Evolutionary conservation across 495 filamentous ascomycete species (phyloP), one percentile per base, ranked within the genome.

Genomic region (Acidomyces sp.): DNA sequence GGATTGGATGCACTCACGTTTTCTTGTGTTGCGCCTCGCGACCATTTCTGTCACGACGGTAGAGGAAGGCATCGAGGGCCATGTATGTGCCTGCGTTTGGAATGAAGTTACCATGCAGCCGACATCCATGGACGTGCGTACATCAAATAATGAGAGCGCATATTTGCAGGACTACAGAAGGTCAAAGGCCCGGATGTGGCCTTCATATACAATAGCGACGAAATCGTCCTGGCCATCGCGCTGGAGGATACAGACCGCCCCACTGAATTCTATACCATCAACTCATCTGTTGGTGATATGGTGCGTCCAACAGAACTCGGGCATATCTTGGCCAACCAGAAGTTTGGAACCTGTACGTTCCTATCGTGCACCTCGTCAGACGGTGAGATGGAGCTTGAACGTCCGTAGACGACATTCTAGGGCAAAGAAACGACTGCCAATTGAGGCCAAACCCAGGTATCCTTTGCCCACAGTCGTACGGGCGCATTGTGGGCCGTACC

Each of bases 401-500:
- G 39, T 20, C 33, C 42, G 17, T 40, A 15, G 6, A 3, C 35
- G 23, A 28, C 30, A 6, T 41, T n/a, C n/a, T n/a, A n/a, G n/a
- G n/a, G n/a, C n/a, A n/a, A n/a, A n/a, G n/a, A n/a, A n/a, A n/a
- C n/a, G n/a, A n/a, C n/a, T n/a, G n/a, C n/a, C n/a, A n/a, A n/a
- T n/a, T n/a, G n/a, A n/a, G n/a, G n/a, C n/a, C n/a, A n/a, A n/a
- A n/a, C n/a, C n/a, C n/a, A n/a, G n/a, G n/a, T n/a, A n/a, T n/a
- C 53, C 55, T 12, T 42, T 48, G 16, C 50, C 59, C 35, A 57
- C 57, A 9, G 41, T 55, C 13, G 50, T 62, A 28, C 39, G 53
- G 22, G 45, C 53, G 31, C 59, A 62, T 39, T 57, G 59, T 30
- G 59, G 59, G 10, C 59, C 59, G 9, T 49, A 57, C 47, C 17